A percentile compares a stretch with the other conserved stretches of the same genome.
These are phyloP conservation scores for Stylonectria norvegica DNA, from an alignment of 2,329 filamentous ascomycete species.

Conservation along the genomic window DNA sequence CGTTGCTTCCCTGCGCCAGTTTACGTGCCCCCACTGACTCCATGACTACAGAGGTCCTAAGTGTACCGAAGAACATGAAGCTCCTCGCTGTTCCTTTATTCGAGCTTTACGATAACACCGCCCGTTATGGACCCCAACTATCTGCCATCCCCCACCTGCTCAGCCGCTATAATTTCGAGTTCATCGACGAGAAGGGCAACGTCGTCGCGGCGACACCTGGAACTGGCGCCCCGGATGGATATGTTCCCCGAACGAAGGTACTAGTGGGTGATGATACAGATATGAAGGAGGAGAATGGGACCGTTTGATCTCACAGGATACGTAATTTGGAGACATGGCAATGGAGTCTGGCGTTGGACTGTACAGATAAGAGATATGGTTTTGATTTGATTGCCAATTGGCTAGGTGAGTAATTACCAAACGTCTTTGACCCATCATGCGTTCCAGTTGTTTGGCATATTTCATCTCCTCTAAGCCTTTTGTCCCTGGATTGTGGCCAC, in stretches of 20 bases:
- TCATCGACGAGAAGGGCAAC: slow-evolving; percentile 88
- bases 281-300: slow-evolving; percentile 51
- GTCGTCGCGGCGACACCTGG: slow-evolving; percentile 83
- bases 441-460: slow-evolving; percentile 1
- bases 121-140: slow-evolving; percentile 89
- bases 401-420: not conserved
- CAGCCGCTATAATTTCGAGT: slow-evolving; percentile 95
- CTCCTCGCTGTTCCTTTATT: slow-evolving; percentile 94
- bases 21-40: not conserved
- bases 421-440: too few relatives aligned
- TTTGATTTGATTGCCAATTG: slow-evolving; percentile 7
- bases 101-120: slow-evolving; percentile 97
- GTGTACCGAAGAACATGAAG: slow-evolving; percentile 99
- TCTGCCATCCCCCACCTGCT: slow-evolving; percentile 94
- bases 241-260: slow-evolving; percentile 62
- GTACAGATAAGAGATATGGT: slow-evolving; percentile 10
- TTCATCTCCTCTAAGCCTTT: slow-evolving; percentile 42
- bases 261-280: slow-evolving; percentile 61
- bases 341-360: slow-evolving; percentile 37
- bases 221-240: slow-evolving; percentile 53
- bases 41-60: slow-evolving; percentile 70
- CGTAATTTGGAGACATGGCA: slow-evolving; percentile 28
- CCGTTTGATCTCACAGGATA: slow-evolving; percentile 24
- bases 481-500: slow-evolving; percentile 95
- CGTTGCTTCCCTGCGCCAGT: slow-evolving; percentile 1